These are phyloP conservation scores for Aspergillus proliferans DNA, from an alignment of 2,329 filamentous ascomycete species.

Conservation along the genomic window DNA sequence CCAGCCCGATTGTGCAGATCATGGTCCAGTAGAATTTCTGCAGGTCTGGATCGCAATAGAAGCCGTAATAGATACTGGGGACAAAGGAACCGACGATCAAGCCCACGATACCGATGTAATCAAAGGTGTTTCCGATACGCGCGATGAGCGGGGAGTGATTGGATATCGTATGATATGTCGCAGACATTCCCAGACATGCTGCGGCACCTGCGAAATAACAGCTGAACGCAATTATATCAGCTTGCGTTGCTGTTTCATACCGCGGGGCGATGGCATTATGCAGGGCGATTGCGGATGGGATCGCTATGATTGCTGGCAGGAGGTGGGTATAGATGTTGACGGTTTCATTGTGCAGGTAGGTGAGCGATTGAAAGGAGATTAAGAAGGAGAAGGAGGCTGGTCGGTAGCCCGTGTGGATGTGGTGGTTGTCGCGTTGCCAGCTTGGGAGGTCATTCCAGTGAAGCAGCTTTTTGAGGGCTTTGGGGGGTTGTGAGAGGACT, in stretches of 20 bases:
- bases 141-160: conserved; percentile 78
- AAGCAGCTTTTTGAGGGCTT: conserved; percentile 32
- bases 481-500: conserved; percentile 23
- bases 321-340: conserved; percentile 70
- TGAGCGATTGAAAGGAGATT: conserved; percentile 52
- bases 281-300: conserved; percentile 47
- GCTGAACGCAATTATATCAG: conserved; percentile 65
- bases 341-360: conserved; percentile 62
- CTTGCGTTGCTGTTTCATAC: conserved; percentile 55
- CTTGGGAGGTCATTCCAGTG: conserved; percentile 48
- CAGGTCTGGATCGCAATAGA: conserved; percentile 62
- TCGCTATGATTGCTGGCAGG: conserved; percentile 58
- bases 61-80: conserved; percentile 80
- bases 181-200: conserved; percentile 70
- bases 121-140: conserved; percentile 82
- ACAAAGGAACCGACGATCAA: conserved; percentile 90
- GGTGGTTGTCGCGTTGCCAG: conserved; percentile 61
- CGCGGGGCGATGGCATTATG: conserved; percentile 56
- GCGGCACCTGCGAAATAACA: conserved; percentile 75
- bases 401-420: conserved; percentile 62
- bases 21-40: conserved; percentile 68
- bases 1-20: conserved; percentile 71
- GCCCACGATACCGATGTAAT: conserved; percentile 89
- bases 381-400: conserved; percentile 56
- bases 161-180: conserved; percentile 74